Evolutionary conservation across 2,329 filamentous ascomycete species (phyloP).

Genomic region (Fusarium secorum): DNA sequence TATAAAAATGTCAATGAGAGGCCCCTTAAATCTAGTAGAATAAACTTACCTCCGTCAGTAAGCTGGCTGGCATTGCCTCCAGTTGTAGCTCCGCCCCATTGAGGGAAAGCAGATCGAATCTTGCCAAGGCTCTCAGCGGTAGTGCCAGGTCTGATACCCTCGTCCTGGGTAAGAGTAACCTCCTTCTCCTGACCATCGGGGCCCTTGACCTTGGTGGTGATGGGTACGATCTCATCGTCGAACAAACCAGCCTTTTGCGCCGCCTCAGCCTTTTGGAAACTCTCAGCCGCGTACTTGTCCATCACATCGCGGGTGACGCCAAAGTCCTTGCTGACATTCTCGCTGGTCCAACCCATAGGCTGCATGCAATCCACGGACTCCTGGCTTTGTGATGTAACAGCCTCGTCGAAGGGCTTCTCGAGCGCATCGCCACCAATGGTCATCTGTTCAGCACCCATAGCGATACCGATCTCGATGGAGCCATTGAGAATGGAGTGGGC

Average conservation of each 20-base stretch:
- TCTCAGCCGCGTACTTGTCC: conserved; percentile 87
- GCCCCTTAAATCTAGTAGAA: not conserved
- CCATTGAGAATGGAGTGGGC: conserved; percentile 84
- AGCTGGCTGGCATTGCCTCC: conserved; percentile 95
- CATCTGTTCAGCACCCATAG: conserved; percentile 91
- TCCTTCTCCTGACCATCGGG: conserved; percentile 80
- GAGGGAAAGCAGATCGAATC: conserved; percentile 88
- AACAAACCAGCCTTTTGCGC: conserved; percentile 93
- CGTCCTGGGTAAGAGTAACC: conserved; percentile 83
- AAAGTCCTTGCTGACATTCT: conserved; percentile 95
- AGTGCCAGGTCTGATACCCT: conserved; percentile 90
- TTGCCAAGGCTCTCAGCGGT: conserved; percentile 84
- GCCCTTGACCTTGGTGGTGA: conserved; percentile 82
- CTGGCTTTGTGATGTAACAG: conserved; percentile 73
- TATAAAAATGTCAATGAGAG: conserved; percentile 41
- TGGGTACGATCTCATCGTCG: conserved; percentile 92
- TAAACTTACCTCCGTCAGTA: conserved; percentile 78
- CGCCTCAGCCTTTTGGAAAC: conserved; percentile 83
- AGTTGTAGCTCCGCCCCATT: conserved; percentile 86
- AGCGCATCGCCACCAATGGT: conserved; percentile 74
- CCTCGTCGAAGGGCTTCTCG: conserved; percentile 77
- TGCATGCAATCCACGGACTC: conserved; percentile 87
- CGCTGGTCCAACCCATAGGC: conserved; percentile 97
- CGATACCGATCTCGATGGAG: conserved; percentile 86
- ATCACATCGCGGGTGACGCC: conserved; percentile 80